These are phyloP conservation scores for rapeseed (Brassica napus) DNA, from an alignment of 345 rosid species.

Conservation along the genomic window Da-Ae NC_063452.1:60126501-60127000, in stretches of 20 bases:
- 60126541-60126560: not conserved
- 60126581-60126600: not conserved
- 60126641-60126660: no score
- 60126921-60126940: constrained; percentile 25
- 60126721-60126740: not conserved
- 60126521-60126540: not conserved
- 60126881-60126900: constrained; percentile 26
- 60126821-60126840: not conserved
- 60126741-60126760: constrained; percentile 22
- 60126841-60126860: constrained; percentile 27
- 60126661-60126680: not conserved
- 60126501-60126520: not conserved
- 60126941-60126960: constrained; percentile 32
- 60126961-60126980: constrained; percentile 20
- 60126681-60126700: constrained; percentile 10
- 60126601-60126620: not conserved
- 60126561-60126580: not conserved
- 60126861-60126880: constrained; percentile 47
- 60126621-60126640: not conserved
- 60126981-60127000: not conserved
- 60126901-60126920: constrained; percentile 1
- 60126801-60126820: not conserved
- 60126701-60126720: not conserved
- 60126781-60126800: not conserved
- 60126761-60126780: not conserved